Conservation (phyloP, 1,139 yeast genomes). For the Groenewaldozyma auringiensis region DNA sequence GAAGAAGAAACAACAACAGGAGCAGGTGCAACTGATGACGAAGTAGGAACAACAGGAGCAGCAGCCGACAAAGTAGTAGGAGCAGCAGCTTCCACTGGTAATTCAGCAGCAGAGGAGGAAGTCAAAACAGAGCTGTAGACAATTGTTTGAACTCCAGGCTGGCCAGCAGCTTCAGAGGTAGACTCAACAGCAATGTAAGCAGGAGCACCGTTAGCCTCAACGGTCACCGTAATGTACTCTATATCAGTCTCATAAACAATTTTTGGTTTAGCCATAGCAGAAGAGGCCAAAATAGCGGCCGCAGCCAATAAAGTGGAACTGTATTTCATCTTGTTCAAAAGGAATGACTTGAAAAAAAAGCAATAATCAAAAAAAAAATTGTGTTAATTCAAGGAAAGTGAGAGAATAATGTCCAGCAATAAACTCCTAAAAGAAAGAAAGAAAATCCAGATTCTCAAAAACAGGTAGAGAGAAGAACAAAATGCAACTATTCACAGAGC, state of each 20-base stretch:
- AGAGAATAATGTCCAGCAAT: background rate
- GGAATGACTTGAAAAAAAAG: constrained; percentile 6
- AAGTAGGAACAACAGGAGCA: constrained; percentile 8
- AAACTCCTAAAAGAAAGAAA: background rate
- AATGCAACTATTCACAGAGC: too few relatives aligned
- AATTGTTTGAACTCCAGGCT: constrained; percentile 5
- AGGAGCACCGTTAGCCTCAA: constrained; percentile 10
- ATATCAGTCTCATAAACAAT: constrained; percentile 6
- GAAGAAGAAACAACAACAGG: background rate
- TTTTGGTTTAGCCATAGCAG: constrained; percentile 4
- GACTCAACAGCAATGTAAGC: constrained; percentile 7
- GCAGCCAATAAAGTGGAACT: constrained; percentile 7
- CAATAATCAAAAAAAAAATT: background rate
- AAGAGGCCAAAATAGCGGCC: constrained; percentile 6
- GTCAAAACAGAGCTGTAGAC: constrained; percentile 10
- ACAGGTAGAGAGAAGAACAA: too few relatives aligned
- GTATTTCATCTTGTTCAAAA: constrained; percentile 12
- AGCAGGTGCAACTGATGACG: background rate
- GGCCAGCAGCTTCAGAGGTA: constrained; percentile 12
- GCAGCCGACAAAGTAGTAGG: constrained; percentile 11
- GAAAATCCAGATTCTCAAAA: background rate
- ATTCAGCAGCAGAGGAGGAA: constrained; percentile 9
- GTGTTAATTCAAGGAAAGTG: background rate
- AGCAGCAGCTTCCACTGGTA: too few relatives aligned
- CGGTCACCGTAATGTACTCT: constrained; percentile 8